phyloP scores from a whole-genome alignment of 164 flowering plant species.

The Tetracentron sinense region DNA sequence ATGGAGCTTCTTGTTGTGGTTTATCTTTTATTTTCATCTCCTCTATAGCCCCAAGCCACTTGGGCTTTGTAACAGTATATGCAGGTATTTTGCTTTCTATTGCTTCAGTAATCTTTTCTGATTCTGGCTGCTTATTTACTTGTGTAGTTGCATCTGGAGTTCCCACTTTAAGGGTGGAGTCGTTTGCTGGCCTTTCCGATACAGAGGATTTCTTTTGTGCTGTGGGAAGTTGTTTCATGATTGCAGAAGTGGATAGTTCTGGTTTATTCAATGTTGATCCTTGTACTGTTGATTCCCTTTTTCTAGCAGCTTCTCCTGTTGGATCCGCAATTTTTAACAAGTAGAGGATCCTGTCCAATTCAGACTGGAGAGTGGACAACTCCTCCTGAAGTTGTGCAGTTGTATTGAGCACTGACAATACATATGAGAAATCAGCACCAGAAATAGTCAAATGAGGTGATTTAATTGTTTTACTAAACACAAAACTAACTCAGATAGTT shows the following conservation, averaged over 20 bases:
- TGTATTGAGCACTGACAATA: constrained; percentile 54
- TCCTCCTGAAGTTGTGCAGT: constrained; percentile 53
- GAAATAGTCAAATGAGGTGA: background rate
- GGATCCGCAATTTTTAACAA: constrained; percentile 95
- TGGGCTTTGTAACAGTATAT: constrained; percentile 59
- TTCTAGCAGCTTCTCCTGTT: constrained; percentile 75
- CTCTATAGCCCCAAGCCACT: constrained; percentile 88
- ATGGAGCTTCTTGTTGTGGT: constrained; percentile 23
- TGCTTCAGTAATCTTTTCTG: constrained; percentile 24
- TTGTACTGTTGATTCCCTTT: constrained; percentile 43
- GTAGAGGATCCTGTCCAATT: constrained; percentile 77
- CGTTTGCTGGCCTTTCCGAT: constrained; percentile 24
- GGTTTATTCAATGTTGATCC: constrained; percentile 26
- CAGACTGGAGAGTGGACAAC: constrained; percentile 60
- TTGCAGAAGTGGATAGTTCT: constrained; percentile 17
- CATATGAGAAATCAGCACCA: constrained; percentile 15
- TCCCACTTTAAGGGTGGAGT: constrained; percentile 21
- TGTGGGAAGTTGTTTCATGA: constrained; percentile 22
- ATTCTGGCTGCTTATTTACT: constrained; percentile 24
- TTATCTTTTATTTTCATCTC: constrained; percentile 34
- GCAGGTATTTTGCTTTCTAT: constrained; percentile 32
- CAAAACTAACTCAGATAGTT: background rate
- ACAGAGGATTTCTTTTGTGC: constrained; percentile 25
- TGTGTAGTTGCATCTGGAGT: constrained; percentile 8
- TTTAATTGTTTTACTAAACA: background rate